Conservation (phyloP, 1,139 yeast genomes). For the Geotrichum histeridarum region DNA sequence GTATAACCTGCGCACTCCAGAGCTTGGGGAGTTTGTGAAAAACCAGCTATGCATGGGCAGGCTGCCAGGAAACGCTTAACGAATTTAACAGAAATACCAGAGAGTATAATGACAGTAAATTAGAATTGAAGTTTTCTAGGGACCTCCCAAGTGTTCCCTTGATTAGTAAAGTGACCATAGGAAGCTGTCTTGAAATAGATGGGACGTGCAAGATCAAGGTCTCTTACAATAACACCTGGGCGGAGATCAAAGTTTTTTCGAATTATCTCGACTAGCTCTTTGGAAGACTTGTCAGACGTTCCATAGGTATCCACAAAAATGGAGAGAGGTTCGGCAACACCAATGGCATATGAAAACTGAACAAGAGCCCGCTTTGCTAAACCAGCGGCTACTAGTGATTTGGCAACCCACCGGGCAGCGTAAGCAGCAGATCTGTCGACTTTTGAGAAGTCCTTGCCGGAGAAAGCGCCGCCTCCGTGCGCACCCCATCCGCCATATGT, state of each 20-base stretch:
- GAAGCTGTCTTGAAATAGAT: conserved; percentile 98
- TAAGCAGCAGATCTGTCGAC: conserved; percentile 99
- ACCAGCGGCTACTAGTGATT: conserved; percentile 90
- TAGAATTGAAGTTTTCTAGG: conserved; percentile 83
- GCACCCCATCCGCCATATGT: conserved; percentile 99
- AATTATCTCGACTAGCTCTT: conserved; percentile 84
- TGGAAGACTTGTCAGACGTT: conserved; percentile 83
- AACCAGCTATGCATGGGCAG: too few relatives aligned
- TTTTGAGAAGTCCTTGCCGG: conserved; percentile 99
- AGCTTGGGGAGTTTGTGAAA: too few relatives aligned
- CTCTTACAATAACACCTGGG: conserved; percentile 98
- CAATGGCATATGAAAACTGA: conserved; percentile 98
- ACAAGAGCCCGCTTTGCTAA: conserved; percentile 96
- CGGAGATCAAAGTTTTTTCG: conserved; percentile 94
- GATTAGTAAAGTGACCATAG: conserved; percentile 99
- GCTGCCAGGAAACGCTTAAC: too few relatives aligned
- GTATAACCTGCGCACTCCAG: too few relatives aligned
- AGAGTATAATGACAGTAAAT: conserved; percentile 23
- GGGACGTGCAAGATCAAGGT: conserved; percentile 96
- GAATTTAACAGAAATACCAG: too few relatives aligned
- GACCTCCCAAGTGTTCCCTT: conserved; percentile 96
- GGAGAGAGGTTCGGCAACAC: conserved; percentile 99
- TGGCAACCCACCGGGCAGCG: conserved; percentile 99
- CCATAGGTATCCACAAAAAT: conserved; percentile 97
- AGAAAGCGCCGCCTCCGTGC: conserved; percentile 99